phyloP scores from a whole-genome alignment of 2,329 filamentous ascomycete genomes.

The Chalara sp. region DNA sequence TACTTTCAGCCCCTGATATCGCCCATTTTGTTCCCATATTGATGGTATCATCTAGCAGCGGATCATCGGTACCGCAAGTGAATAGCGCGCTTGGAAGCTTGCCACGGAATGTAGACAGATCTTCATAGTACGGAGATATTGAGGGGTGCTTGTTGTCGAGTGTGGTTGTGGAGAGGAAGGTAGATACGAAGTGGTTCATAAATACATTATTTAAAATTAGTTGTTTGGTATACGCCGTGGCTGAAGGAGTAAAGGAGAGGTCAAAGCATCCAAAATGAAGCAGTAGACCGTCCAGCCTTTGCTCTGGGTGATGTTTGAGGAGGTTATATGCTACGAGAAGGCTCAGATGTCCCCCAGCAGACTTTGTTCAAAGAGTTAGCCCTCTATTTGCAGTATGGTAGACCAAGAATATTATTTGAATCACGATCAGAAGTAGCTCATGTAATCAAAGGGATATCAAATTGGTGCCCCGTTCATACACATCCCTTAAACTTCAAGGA shows the following conservation, averaged over 20 bases:
- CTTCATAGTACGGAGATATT: constrained; percentile 43
- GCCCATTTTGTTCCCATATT: constrained; percentile 48
- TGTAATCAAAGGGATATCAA: too few species aligned
- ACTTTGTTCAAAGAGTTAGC: too few species aligned
- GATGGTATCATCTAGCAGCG: constrained; percentile 43
- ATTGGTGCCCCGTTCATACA: constrained; percentile 10
- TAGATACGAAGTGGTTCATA: constrained; percentile 39
- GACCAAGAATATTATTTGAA: too few species aligned
- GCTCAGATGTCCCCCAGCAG: constrained; percentile 44
- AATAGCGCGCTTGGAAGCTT: constrained; percentile 47
- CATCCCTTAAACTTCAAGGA: constrained; percentile 15
- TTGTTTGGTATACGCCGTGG: constrained; percentile 14
- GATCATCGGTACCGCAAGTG: constrained; percentile 46
- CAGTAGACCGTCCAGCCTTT: constrained; percentile 41
- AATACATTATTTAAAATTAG: constrained; percentile 38
- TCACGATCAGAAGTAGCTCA: too few species aligned
- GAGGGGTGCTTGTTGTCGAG: constrained; percentile 35
- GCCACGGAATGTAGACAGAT: constrained; percentile 29
- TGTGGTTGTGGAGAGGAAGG: constrained; percentile 36
- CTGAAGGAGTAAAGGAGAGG: constrained; percentile 36
- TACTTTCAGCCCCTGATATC: constrained; percentile 40
- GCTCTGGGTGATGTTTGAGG: constrained; percentile 29
- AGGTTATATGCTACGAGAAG: constrained; percentile 41
- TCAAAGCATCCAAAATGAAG: constrained; percentile 47
- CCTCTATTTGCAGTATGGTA: too few species aligned